These are phyloP conservation scores for Penicillium crustosum DNA, from an alignment of 2,329 filamentous ascomycete species.

Conservation along the genomic window DNA sequence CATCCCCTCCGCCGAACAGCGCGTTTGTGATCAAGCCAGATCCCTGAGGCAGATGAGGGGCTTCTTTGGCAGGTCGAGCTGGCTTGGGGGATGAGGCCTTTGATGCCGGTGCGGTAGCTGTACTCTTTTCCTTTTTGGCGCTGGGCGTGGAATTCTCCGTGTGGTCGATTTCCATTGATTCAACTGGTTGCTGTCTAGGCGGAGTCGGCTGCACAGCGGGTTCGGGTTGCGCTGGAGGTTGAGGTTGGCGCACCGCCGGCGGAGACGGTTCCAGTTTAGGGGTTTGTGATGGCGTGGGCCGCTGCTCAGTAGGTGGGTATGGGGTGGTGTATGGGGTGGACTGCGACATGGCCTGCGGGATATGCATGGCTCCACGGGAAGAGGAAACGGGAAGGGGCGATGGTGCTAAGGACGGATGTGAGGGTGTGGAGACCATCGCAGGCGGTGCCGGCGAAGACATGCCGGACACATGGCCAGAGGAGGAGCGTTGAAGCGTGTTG, in stretches of 20 bases:
- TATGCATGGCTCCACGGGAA: constrained; percentile 21
- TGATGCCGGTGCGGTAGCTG: constrained; percentile 49
- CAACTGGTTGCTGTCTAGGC: constrained; percentile 14
- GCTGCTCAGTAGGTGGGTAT: constrained; percentile 28
- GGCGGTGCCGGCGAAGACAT: constrained; percentile 29
- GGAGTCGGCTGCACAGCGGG: constrained; percentile 18
- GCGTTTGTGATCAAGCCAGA: constrained; percentile 64
- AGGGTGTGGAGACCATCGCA: constrained; percentile 26
- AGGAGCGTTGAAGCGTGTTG: constrained; percentile 28
- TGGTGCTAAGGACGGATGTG: constrained; percentile 25
- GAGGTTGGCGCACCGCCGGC: constrained; percentile 20
- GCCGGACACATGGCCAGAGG: constrained; percentile 28
- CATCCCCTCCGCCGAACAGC: constrained; percentile 55
- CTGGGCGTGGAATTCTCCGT: constrained; percentile 32
- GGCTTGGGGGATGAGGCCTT: constrained; percentile 58
- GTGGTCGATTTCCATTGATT: constrained; percentile 38
- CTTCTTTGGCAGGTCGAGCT: constrained; percentile 53
- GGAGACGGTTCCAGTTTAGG: constrained; percentile 23
- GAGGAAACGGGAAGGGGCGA: constrained; percentile 27
- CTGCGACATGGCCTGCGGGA: constrained; percentile 17
- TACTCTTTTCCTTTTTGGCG: constrained; percentile 44
- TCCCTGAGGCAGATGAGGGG: constrained; percentile 58
- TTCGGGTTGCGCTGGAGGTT: constrained; percentile 17
- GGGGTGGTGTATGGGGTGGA: constrained; percentile 18
- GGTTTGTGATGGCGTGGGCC: constrained; percentile 25